Evolutionary conservation across 2,329 filamentous ascomycete species (phyloP).

Genomic region (Ophiostoma triangulosporum): DNA sequence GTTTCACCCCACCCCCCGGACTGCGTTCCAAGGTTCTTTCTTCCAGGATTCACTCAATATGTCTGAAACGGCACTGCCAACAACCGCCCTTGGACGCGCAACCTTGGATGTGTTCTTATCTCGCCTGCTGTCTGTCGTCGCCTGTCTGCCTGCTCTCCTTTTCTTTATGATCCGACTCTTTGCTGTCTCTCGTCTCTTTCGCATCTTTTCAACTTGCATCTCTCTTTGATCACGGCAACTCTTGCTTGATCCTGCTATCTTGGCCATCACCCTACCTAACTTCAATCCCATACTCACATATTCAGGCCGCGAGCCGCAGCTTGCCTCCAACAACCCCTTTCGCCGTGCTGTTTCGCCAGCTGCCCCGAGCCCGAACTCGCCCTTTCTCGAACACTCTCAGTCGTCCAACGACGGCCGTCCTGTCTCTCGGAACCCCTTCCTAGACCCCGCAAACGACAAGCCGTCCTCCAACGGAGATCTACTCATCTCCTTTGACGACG

Average conservation of each 20-base stretch:
- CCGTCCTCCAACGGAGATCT: not conserved
- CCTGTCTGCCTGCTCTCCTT: not conserved
- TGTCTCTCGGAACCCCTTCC: constrained; percentile 10
- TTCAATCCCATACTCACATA: constrained; percentile 7
- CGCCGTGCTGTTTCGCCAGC: constrained; percentile 7
- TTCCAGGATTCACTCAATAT: constrained; percentile 6
- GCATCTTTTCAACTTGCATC: not conserved
- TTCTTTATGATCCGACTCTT: constrained; percentile 5
- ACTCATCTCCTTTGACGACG: constrained; percentile 7
- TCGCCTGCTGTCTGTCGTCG: not conserved
- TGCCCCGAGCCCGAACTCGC: constrained; percentile 7
- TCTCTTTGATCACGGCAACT: constrained; percentile 12
- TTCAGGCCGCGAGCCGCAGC: constrained; percentile 12
- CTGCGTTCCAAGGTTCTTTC: not conserved
- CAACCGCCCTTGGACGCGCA: constrained; percentile 4
- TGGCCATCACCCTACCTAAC: constrained; percentile 8
- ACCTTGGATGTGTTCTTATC: constrained; percentile 1
- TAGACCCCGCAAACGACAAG: constrained; percentile 6
- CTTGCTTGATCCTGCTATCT: not conserved
- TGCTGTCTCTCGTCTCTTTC: constrained; percentile 12
- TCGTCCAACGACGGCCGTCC: constrained; percentile 3
- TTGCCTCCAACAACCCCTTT: constrained; percentile 10
- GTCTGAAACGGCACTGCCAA: constrained; percentile 9
- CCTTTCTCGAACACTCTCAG: constrained; percentile 6
- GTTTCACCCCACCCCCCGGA: not conserved